phyloP scores from a whole-genome alignment of 169 alveolate genomes.

The Ichthyophthirius multifiliis region DNA sequence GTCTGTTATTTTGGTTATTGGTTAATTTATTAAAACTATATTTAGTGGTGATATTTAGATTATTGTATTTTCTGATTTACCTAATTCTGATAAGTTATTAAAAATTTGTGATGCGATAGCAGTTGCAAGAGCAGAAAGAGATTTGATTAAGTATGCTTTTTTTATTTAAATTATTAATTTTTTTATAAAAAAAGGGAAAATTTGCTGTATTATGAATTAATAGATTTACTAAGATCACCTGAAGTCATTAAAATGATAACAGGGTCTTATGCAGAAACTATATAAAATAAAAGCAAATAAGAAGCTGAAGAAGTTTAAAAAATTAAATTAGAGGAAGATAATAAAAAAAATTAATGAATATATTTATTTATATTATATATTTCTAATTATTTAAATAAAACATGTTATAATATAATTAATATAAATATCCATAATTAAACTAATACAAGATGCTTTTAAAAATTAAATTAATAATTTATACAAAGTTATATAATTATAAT shows the following conservation, averaged over 20 bases:
- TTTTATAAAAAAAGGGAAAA: constrained; percentile 17
- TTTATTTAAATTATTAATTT: neutral
- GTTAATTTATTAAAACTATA: constrained; percentile 9
- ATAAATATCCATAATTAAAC: too few relatives aligned
- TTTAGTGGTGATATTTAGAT: constrained; percentile 14
- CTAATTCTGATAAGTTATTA: constrained; percentile 29
- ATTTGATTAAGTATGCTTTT: constrained; percentile 13
- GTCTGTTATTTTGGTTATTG: constrained; percentile 26
- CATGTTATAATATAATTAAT: too few relatives aligned
- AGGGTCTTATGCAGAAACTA: constrained; percentile 16
- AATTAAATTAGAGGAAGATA: too few relatives aligned
- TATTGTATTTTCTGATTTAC: constrained; percentile 8
- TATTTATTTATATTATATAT: too few relatives aligned
- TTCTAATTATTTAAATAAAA: too few relatives aligned
- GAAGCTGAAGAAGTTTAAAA: neutral
- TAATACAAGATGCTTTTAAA: too few relatives aligned
- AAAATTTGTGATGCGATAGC: constrained; percentile 32
- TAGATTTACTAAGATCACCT: constrained; percentile 40
- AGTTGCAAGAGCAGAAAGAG: constrained; percentile 26
- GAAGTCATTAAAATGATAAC: constrained; percentile 31
- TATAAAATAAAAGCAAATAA: neutral
- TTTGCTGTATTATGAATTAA: constrained; percentile 33
- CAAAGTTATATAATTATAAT: too few relatives aligned
- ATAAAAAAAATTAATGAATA: too few relatives aligned
- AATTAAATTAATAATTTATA: too few relatives aligned